Base-by-base conservation (phyloP, 2,329 filamentous ascomycete species). In the Trichoderma hamatum region DNA sequence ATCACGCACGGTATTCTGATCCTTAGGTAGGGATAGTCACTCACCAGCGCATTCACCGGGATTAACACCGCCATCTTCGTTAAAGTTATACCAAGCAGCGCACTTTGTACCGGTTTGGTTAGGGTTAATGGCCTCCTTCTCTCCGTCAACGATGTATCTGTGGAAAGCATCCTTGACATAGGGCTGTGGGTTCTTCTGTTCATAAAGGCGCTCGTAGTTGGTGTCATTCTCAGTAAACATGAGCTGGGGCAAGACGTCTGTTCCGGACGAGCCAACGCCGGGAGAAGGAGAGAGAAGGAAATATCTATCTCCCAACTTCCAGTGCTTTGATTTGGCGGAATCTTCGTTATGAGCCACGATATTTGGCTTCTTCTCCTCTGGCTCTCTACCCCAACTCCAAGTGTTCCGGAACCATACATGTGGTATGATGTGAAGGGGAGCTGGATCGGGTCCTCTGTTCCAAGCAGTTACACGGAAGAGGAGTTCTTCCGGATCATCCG, bases 321-420 rank as follows among this genome's bases (percentile, higher is more conserved):
- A 84, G 77, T 98, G 95, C 36, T 87, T 89, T n/a, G 93, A 92
- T 75, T 92, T 89, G 67, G 89, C 90, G 67, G 90, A 85, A 59
- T 90, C 89, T 32, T 91, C 88, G 28, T 84, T 86, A 30, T 89
- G 82, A 72, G 89, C 85, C 63, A 85, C 83, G 71, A 97, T 91
- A n/a, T 85, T 88, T 0, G 95, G 96, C 81, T 96, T 97, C 78
- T 90, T 89, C 62, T 91, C 88, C 34, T 85, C 83, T 13, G 88
- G 79, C 76, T 97, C 92, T 72, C 91, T 88, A 26, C 94, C 95
- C 95, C 95, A 98, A 49, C 92, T 88, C 96, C 96, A 98, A 3
- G 94, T 97, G 79, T 98, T 98, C 72, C 95, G 89, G 84, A 97
- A 98, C 93, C 94, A 97, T 64, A 97, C 89, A 70, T 98, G 96